These are phyloP conservation scores for Ambrosia artemisiifolia DNA, from an alignment of 129 eudicot species.

Conservation along the genomic window DNA sequence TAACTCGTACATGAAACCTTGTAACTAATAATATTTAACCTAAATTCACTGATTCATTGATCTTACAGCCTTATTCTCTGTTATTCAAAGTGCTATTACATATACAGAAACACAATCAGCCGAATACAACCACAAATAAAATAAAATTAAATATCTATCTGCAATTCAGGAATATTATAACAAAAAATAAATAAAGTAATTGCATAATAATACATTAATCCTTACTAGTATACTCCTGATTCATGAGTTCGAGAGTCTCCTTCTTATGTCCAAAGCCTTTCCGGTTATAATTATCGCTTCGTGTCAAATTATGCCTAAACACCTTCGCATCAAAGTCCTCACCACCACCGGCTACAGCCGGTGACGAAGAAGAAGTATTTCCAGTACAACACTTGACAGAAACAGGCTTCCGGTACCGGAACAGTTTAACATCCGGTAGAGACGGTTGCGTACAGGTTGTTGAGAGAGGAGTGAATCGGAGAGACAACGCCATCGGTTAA, in stretches of 20 bases:
- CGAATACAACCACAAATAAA: neutral
- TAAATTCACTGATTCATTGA: neutral
- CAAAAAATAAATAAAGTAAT: neutral
- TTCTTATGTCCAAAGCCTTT: conserved; percentile 65
- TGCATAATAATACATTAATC: no score
- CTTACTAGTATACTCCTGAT: conserved; percentile 72
- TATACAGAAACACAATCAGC: no score
- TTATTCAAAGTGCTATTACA: no score
- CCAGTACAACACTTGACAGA: conserved; percentile 45
- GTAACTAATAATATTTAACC: no score
- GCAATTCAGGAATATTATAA: neutral
- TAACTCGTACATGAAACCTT: no score
- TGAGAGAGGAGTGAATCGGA: conserved; percentile 26
- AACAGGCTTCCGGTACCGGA: conserved; percentile 32
- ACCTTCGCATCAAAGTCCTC: conserved; percentile 58
- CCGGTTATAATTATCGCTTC: conserved; percentile 65
- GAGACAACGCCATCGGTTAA: conserved; percentile 27
- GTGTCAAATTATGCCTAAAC: conserved; percentile 57
- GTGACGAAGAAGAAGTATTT: conserved; percentile 39
- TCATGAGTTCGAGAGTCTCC: conserved; percentile 60
- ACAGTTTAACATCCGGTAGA: conserved; percentile 30
- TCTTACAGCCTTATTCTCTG: neutral
- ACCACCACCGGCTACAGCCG: conserved; percentile 14
- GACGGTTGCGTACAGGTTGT: conserved; percentile 18
- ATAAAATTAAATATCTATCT: no score